Percentiles rank a stretch among this genome's conserved stretches.
These are phyloP conservation scores for Fusarium temperatum DNA, from an alignment of 2,329 filamentous ascomycete genomes.

Conservation along the genomic window DNA sequence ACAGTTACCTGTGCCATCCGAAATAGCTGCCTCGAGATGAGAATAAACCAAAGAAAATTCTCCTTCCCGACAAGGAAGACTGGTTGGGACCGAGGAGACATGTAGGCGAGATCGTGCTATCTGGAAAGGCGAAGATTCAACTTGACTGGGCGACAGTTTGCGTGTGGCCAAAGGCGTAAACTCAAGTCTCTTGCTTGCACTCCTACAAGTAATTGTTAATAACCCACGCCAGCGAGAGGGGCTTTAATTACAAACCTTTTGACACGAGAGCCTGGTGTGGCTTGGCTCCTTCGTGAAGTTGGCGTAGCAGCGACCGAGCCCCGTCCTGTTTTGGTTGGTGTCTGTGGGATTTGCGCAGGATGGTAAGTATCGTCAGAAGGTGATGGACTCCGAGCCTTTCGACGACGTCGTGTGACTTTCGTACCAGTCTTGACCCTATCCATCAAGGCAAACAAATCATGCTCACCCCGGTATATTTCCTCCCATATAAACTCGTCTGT, in stretches of 20 bases:
- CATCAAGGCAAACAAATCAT: slow-evolving; percentile 71
- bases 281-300: slow-evolving; percentile 43
- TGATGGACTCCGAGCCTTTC: slow-evolving; percentile 45
- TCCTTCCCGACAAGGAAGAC: slow-evolving; percentile 88
- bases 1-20: slow-evolving; percentile 90
- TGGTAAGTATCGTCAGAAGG: slow-evolving; percentile 46
- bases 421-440: slow-evolving; percentile 76
- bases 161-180: slow-evolving; percentile 96
- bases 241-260: slow-evolving; percentile 40
- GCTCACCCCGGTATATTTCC: slow-evolving; percentile 75
- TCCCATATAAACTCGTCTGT: slow-evolving; percentile 95
- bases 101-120: slow-evolving; percentile 88
- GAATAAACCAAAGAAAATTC: slow-evolving; percentile 94
- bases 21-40: slow-evolving; percentile 92
- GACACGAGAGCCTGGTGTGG: slow-evolving; percentile 46
- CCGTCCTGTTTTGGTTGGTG: slow-evolving; percentile 49
- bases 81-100: slow-evolving; percentile 89
- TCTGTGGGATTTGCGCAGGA: slow-evolving; percentile 51
- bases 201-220: slow-evolving; percentile 56
- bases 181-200: slow-evolving; percentile 76
- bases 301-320: slow-evolving; percentile 43
- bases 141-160: slow-evolving; percentile 77
- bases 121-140: slow-evolving; percentile 88
- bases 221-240: neutral
- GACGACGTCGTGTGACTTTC: slow-evolving; percentile 64